phyloP scores from a whole-genome alignment of 1,139 yeast species.

The Zygosaccharomyces sapae region DNA sequence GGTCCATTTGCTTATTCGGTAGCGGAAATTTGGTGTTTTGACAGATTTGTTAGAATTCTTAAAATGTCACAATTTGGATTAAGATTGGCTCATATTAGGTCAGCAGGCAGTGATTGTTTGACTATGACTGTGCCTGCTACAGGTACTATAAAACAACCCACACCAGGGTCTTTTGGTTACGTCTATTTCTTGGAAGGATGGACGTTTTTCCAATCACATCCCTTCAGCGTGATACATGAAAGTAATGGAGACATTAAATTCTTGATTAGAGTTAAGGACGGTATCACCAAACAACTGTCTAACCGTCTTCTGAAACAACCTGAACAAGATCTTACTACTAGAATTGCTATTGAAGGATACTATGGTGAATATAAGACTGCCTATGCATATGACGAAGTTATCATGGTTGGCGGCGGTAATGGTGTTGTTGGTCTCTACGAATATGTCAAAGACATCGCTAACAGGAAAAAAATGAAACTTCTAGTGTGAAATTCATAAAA shows the following conservation, averaged over 20 bases:
- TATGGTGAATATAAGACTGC: conserved; percentile 54
- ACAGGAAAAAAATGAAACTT: conserved; percentile 19
- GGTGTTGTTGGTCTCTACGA: conserved; percentile 60
- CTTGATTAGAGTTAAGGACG: conserved; percentile 45
- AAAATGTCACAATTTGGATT: conserved; percentile 50
- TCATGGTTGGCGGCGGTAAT: conserved; percentile 64
- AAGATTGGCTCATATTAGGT: conserved; percentile 45
- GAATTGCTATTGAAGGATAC: conserved; percentile 55
- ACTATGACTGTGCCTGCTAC: conserved; percentile 41
- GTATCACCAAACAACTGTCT: conserved; percentile 41
- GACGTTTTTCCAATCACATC: conserved; percentile 66
- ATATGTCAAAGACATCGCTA: conserved; percentile 33
- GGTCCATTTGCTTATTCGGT: conserved; percentile 47
- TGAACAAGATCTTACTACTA: conserved; percentile 24
- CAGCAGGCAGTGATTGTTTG: conserved; percentile 46
- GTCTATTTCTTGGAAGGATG: conserved; percentile 49
- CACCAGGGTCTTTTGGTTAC: conserved; percentile 64
- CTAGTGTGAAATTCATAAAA: conserved; percentile 35
- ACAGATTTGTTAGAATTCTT: conserved; percentile 48
- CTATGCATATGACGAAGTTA: conserved; percentile 49
- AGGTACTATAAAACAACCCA: conserved; percentile 38
- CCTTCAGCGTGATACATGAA: conserved; percentile 50
- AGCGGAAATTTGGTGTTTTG: conserved; percentile 60
- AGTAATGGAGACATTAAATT: conserved; percentile 40
- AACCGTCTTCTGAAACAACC: conserved; percentile 25